A percentile compares a stretch with the other conserved stretches of the same genome.
Conservation (phyloP, 768 basidiomycete genomes). For the Kwoniella mangroviensis region DNA sequence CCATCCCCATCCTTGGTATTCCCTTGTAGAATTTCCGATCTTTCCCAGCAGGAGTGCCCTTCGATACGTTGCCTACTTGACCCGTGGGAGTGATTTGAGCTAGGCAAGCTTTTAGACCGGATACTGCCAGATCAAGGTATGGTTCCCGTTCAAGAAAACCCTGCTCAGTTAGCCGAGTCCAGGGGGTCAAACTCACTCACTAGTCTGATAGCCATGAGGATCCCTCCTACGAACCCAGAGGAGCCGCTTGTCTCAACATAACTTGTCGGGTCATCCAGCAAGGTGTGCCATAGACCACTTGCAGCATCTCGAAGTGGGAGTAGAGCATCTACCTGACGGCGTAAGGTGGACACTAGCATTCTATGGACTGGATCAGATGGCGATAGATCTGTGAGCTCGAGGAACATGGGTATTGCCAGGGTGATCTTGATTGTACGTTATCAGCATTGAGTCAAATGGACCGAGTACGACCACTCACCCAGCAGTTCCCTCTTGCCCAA, state of each 20-base stretch:
- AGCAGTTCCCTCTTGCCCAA: conserved; percentile 67
- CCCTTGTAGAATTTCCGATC: conserved; percentile 62
- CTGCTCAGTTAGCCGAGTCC: conserved; percentile 5
- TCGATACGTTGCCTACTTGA: conserved; percentile 62
- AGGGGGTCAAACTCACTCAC: conserved; percentile 1
- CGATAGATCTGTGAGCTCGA: conserved; percentile 53
- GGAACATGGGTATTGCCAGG: conserved; percentile 41
- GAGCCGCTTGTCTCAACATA: conserved; percentile 61
- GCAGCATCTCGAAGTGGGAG: conserved; percentile 61
- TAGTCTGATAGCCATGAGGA: conserved; percentile 38
- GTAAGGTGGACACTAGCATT: conserved; percentile 61
- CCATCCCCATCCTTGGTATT: conserved; percentile 65
- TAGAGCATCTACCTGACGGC: conserved; percentile 63
- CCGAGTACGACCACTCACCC: conserved; percentile 49
- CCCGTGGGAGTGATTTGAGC: conserved; percentile 62
- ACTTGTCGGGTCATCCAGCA: conserved; percentile 62
- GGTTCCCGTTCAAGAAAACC: conserved; percentile 22
- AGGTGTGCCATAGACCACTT: conserved; percentile 65
- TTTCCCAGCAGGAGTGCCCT: conserved; percentile 64
- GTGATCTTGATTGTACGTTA: conserved; percentile 26
- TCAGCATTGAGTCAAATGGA: not conserved
- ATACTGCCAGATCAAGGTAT: conserved; percentile 26
- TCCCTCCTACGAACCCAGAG: conserved; percentile 49
- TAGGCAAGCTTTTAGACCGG: conserved; percentile 55
- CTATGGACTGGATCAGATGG: conserved; percentile 60